Evolutionary conservation across 768 basidiomycete genomes (phyloP), one percentile per base, ranked within the genome.

Genomic region (Stropharia rugosoannulata): DNA sequence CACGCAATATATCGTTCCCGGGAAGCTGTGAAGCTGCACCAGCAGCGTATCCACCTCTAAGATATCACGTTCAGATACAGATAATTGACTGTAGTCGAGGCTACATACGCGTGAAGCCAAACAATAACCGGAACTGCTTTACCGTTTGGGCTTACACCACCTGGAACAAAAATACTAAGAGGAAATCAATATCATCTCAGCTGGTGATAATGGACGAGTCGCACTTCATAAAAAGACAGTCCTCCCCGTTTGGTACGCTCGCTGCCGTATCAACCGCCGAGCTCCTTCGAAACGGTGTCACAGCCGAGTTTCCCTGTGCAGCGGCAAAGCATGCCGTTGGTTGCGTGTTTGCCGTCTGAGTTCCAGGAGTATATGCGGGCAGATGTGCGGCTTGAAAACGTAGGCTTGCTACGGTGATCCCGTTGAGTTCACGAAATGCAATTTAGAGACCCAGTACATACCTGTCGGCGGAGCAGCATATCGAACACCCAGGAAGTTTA

Each of bases 401-500:
- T 15, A 71, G 57, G 18, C 56, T 57, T 16, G 70, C 76, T 74
- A 42, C 3, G 19, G 36, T 27, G 10, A 54, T 39, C 27, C 27
- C 22, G 4, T 46, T 27, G 29, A 22, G 13, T 11, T 22, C n/a
- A 50, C 36, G n/a, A 7, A 29, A 32, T n/a, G 27, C 12, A 11
- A 29, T 15, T 1, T 5, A 42, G 6, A 9, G 8, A 25, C 29
- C 29, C 47, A 25, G 10, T 35, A 54, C 71, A 22, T 22, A 77
- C 80, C 80, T 29, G 72, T 57, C 2, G 82, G 81, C 25, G 79
- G 67, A 15, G 78, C 78, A 10, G 82, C 81, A 65, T 78, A 83
- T 7, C 81, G 73, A 42, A 81, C 71, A 0, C 75, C 75, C 11
- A 79, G 66, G 56, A 76, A 80, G 13, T 65, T 59, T 0, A 72